Evolutionary conservation across 768 basidiomycete genomes (phyloP), one percentile per base, ranked within the genome.

Genomic region (Lactarius akahatsu): DNA sequence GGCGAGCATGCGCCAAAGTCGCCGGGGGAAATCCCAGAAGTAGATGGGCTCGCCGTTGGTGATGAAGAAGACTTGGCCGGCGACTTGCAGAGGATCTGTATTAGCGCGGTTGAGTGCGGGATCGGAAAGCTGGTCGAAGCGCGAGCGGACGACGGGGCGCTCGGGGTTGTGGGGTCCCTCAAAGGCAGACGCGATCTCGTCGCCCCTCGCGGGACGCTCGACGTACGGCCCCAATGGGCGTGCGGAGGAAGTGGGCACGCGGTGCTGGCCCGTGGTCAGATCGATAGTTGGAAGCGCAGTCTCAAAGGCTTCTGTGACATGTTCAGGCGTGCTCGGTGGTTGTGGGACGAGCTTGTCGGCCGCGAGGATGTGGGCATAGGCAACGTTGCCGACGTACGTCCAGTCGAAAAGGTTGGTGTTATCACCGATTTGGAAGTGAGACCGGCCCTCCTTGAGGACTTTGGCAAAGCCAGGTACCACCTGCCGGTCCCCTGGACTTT

Each of bases 381-480:
- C 96, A 67, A 96, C 89, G 75, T 99, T 99, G 62, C 88, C 94
- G 71, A 98, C 94, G 74, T 98, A 98, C 6, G 96, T 97, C 86
- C 91, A 95, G 77, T 98, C 97, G 73, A 92, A 94, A 4, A 98
- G 78, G 75, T 98, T 98, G 69, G 84, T 87, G 78, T 98, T 97
- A 78, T 90, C 82, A 43, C 97, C 97, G 70, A 99, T 87, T 77
- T 98, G 96, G 81, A 93, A 91, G 70, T 92, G 88, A 0, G 94
- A 94, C 76, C 97, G 91, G 20, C 87, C 86, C 54, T 86, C 83
- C 72, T 90, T 82, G 76, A 92, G 90, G 4, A 89, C 94, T 65
- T 88, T 79, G 75, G 86, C 87, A 41, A 96, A 79, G n/a, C 91
- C 92, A 1, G 82, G 77, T 77, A 96, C 86, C 69, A 86, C 82